These are phyloP conservation scores for Cladosporium austrohemisphaericum DNA, from an alignment of 2,329 filamentous ascomycete species.

Conservation along the genomic window DNA sequence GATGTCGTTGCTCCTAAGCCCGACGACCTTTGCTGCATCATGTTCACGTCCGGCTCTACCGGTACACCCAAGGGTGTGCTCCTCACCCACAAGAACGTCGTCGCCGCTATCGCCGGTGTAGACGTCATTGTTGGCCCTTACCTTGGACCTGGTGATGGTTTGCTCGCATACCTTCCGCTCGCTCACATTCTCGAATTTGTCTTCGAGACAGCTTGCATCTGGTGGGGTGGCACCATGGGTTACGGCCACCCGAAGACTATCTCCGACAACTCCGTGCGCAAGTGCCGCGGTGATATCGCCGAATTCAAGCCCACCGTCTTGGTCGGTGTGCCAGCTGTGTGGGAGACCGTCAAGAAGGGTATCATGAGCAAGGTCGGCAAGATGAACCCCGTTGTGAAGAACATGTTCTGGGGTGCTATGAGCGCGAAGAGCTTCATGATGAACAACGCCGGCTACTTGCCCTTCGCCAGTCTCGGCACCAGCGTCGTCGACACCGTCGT, in stretches of 20 bases:
- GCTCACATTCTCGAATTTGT: slow-evolving; percentile 97
- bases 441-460: slow-evolving; percentile 43
- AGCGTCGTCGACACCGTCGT: slow-evolving; percentile 74
- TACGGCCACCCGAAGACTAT: slow-evolving; percentile 90
- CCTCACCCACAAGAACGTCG: slow-evolving; percentile 73
- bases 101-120: slow-evolving; percentile 79
- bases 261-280: slow-evolving; percentile 77
- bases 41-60: slow-evolving; percentile 83
- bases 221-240: slow-evolving; percentile 85
- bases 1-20: slow-evolving; percentile 68
- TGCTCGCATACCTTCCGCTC: slow-evolving; percentile 88
- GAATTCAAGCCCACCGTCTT: slow-evolving; percentile 86
- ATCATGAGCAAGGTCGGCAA: slow-evolving; percentile 74
- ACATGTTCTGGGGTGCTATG: slow-evolving; percentile 72
- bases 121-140: slow-evolving; percentile 72
- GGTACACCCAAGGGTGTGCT: slow-evolving; percentile 86
- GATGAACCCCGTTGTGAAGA: slow-evolving; percentile 65
- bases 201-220: slow-evolving; percentile 86
- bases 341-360: slow-evolving; percentile 96
- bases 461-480: slow-evolving; percentile 50
- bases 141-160: slow-evolving; percentile 70
- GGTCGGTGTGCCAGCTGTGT: slow-evolving; percentile 92
- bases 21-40: slow-evolving; percentile 75
- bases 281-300: slow-evolving; percentile 90
- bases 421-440: slow-evolving; percentile 60